A percentile compares a stretch with the other conserved stretches of the same genome.
phyloP scores from a whole-genome alignment of 2,329 filamentous ascomycete genomes.

The Annulohypoxylon truncatum region DNA sequence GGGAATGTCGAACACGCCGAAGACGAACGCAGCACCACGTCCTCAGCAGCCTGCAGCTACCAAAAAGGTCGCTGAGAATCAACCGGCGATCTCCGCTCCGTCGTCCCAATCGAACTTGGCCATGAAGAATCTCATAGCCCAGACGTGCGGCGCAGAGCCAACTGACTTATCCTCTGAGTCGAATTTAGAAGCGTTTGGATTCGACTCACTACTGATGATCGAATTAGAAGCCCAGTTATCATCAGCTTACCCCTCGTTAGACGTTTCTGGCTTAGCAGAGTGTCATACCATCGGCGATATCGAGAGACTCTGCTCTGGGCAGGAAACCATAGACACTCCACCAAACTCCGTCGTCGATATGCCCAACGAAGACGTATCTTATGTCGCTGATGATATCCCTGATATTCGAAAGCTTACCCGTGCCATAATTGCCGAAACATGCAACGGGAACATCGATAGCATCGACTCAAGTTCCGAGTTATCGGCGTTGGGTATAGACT shows the following conservation, averaged over 20 bases:
- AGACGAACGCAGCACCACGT: neutral
- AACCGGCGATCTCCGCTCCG: neutral
- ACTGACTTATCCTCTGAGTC: neutral
- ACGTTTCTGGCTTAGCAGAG: neutral
- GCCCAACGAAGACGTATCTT: neutral
- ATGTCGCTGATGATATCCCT: neutral
- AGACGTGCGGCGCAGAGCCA: neutral
- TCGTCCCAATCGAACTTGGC: neutral
- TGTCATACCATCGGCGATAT: slow-evolving; percentile 1
- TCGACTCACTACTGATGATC: slow-evolving; percentile 2
- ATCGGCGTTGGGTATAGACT: neutral
- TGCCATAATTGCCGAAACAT: slow-evolving; percentile 1
- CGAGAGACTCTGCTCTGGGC: neutral
- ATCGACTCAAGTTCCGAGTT: neutral
- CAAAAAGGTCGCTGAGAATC: neutral
- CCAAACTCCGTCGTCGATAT: neutral
- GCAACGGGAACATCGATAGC: neutral
- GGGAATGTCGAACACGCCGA: neutral
- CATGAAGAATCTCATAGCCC: neutral
- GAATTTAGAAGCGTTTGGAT: neutral
- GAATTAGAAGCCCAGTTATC: slow-evolving; percentile 1
- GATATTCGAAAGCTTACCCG: neutral
- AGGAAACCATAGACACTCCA: neutral
- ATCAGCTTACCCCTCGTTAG: neutral
- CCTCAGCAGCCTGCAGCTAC: neutral